Evolutionary conservation across 2,329 filamentous ascomycete genomes (phyloP).

Genomic region (Davidsoniella neocaledoniae): DNA sequence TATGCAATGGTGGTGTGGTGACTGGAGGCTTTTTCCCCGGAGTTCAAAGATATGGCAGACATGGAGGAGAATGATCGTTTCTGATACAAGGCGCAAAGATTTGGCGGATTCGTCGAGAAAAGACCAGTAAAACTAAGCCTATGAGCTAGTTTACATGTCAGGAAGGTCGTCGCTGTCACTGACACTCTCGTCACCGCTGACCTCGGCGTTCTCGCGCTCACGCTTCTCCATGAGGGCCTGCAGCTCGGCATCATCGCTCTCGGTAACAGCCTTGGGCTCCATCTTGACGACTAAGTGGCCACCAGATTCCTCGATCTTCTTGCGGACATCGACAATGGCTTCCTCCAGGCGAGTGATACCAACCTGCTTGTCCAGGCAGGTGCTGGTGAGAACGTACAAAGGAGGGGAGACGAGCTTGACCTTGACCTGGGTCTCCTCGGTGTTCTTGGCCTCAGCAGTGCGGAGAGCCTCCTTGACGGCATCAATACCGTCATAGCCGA

Average conservation of each 20-base stretch:
- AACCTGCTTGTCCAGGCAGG: conserved; percentile 79
- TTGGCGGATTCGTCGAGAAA: conserved; percentile 3
- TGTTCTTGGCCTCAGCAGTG: conserved; percentile 85
- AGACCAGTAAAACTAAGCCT: not conserved
- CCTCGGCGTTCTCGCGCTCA: conserved; percentile 92
- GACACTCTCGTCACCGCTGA: conserved; percentile 91
- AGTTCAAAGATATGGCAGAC: too few species aligned
- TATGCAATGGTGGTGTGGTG: too few species aligned
- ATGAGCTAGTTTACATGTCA: conserved; percentile 8
- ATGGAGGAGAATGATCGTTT: too few species aligned
- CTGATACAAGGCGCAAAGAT: not conserved
- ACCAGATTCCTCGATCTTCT: conserved; percentile 59
- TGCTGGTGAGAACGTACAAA: conserved; percentile 88
- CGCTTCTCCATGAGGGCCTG: conserved; percentile 98
- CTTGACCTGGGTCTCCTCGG: conserved; percentile 84
- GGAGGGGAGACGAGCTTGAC: conserved; percentile 96
- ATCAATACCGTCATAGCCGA: conserved; percentile 94
- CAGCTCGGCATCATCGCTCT: conserved; percentile 92
- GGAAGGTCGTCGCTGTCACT: conserved; percentile 72
- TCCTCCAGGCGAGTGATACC: conserved; percentile 76
- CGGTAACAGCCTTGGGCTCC: conserved; percentile 97
- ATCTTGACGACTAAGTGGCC: conserved; percentile 85
- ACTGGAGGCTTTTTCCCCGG: too few species aligned
- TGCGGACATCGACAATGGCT: conserved; percentile 74
- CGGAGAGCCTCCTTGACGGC: conserved; percentile 88